A percentile compares a stretch with the other conserved stretches of the same genome.
Evolutionary conservation across 257 asterid genomes (phyloP).

Genomic region (Solanum raphanifolium): DNA sequence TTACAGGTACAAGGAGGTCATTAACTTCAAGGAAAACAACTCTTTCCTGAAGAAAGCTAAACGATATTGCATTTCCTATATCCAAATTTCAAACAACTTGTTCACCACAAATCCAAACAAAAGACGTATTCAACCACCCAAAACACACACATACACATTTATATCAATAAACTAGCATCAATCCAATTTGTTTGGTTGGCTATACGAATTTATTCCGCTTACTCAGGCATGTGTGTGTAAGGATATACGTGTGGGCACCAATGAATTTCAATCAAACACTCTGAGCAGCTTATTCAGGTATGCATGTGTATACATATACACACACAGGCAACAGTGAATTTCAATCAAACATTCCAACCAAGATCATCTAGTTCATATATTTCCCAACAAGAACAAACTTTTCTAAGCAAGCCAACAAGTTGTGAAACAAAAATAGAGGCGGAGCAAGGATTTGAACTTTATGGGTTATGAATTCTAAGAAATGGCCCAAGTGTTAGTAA

Average conservation of each 20-base stretch:
- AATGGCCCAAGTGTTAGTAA: neutral
- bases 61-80: neutral
- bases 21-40: neutral
- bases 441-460: neutral
- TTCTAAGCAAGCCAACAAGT: neutral
- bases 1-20: neutral
- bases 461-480: neutral
- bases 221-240: neutral
- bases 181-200: neutral
- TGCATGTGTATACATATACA: neutral
- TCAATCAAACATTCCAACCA: neutral
- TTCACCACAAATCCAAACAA: neutral
- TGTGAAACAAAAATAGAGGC: neutral
- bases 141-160: neutral
- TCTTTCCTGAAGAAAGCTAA: neutral
- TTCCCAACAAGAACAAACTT: neutral
- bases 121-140: neutral
- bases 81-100: neutral
- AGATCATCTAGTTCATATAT: neutral
- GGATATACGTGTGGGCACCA: neutral
- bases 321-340: neutral
- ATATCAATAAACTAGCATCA: neutral
- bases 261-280: neutral
- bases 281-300: neutral
- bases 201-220: neutral